Evolutionary conservation across 106 monocot species (phyloP), one percentile per base, ranked within the genome.

Genomic region (Agapanthus africanus): DNA sequence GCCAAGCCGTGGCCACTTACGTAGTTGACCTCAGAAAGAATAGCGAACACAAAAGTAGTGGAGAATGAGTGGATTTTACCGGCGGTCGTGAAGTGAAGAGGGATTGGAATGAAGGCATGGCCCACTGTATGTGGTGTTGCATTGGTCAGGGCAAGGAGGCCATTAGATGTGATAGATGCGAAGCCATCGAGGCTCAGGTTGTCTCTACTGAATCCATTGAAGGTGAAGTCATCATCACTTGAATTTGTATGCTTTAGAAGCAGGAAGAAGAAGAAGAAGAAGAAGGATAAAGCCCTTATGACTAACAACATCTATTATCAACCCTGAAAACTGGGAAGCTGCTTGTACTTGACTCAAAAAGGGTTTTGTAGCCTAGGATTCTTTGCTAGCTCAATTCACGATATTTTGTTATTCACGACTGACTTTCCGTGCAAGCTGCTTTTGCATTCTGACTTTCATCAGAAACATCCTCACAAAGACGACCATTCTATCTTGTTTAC

Each of bases 11-110:
- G 51, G 52, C 36, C 32, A 32, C 54, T 37, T 8, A 71, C 3
- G 10, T 36, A 10, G 18, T 35, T 19, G 37, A 38, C 13, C 13
- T 40, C 25, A 31, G 57, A 26, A 13, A 71, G 23, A 27, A 71
- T 71, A 9, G 70, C 37, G 34, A 71, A 71, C 22, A 56, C 70
- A n/a, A 70, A 70, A 37, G 51, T 37, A 36, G 70, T 70, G 54
- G 70, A 70, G 70, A 70, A 70, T 1, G 70, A 70, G 52, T 26
- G 41, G 68, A 21, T 23, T 25, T 51, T 42, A 16, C 33, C 33
- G n/a, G n/a, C n/a, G n/a, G n/a, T n/a, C n/a, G n/a, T n/a, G 25
- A 39, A 28, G 50, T 32, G 7, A 52, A 70, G 36, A 34, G 70
- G 50, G 32, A 21, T 21, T 6, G 33, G 36, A 47, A 26, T 10